These are phyloP conservation scores for Chalciporus pseudorubinellus DNA, from an alignment of 768 basidiomycete genomes.

Conservation along the genomic window DNA sequence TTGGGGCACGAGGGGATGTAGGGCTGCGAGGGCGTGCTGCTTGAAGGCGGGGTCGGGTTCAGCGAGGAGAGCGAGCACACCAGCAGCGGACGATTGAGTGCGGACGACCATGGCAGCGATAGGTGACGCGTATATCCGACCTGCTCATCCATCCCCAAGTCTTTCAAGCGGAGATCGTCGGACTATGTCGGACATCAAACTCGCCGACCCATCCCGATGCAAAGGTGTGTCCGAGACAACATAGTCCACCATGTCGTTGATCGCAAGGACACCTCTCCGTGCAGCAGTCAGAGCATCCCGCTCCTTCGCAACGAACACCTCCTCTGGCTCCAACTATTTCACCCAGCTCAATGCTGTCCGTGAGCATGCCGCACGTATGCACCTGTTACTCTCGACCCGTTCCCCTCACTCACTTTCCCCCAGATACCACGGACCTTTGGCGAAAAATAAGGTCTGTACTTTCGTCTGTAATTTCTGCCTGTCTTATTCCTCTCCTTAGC, in stretches of 20 bases:
- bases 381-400: conserved; percentile 7
- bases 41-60: conserved; percentile 88
- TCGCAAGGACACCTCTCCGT: conserved; percentile 50
- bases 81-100: conserved; percentile 79
- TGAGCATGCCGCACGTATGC: conserved; percentile 64
- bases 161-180: conserved; percentile 32
- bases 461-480: not conserved
- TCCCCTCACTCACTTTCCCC: conserved; percentile 9
- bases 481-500: conserved; percentile 37
- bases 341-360: conserved; percentile 54
- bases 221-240: conserved; percentile 21
- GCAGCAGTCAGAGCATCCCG: conserved; percentile 34
- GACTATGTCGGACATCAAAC: conserved; percentile 19
- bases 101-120: conserved; percentile 56
- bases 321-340: conserved; percentile 43
- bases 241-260: conserved; percentile 43
- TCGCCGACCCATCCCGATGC: conserved; percentile 20
- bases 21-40: conserved; percentile 83
- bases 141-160: conserved; percentile 49
- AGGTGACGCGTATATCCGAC: conserved; percentile 23
- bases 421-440: conserved; percentile 81
- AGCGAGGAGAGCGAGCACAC: conserved; percentile 86
- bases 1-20: conserved; percentile 82
- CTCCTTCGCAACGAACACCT: conserved; percentile 40
- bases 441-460: conserved; percentile 76